Conservation (phyloP, 2,329 filamentous ascomycete species). For the Fusarium floridanum region DNA sequence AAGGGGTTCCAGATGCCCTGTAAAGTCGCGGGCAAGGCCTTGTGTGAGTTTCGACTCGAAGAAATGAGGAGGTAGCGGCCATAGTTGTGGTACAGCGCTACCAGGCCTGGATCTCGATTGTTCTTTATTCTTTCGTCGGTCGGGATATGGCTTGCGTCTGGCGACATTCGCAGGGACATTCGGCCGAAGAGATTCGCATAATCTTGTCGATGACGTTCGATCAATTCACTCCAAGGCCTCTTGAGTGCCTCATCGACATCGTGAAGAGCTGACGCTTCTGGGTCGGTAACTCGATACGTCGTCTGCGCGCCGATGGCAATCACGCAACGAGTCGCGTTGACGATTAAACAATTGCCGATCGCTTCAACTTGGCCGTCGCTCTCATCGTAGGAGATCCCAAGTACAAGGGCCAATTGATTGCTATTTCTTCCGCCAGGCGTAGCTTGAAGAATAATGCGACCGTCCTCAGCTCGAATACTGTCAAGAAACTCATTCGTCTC, state of each 20-base stretch:
- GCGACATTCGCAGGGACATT: conserved; percentile 37
- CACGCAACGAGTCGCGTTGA: conserved; percentile 23
- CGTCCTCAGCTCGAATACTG: conserved; percentile 34
- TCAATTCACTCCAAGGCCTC: conserved; percentile 25
- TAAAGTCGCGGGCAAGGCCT: conserved; percentile 49
- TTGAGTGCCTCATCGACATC: conserved; percentile 43
- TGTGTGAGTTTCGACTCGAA: conserved; percentile 35
- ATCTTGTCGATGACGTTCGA: conserved; percentile 36
- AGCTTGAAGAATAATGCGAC: conserved; percentile 32
- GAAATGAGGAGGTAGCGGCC: conserved; percentile 51
- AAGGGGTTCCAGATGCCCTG: conserved; percentile 55
- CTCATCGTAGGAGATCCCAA: conserved; percentile 19
- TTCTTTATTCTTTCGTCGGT: conserved; percentile 35
- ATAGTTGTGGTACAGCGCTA: conserved; percentile 49
- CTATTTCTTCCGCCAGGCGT: conserved; percentile 40
- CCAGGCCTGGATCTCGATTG: conserved; percentile 44
- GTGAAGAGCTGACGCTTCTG: conserved; percentile 31
- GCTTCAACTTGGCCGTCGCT: conserved; percentile 20
- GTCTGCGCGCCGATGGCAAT: conserved; percentile 42
- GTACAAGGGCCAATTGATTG: conserved; percentile 32
- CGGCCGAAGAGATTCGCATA: conserved; percentile 31
- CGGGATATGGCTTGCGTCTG: conserved; percentile 35
- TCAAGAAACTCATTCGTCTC: conserved; percentile 46
- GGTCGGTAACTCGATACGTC: conserved; percentile 37
- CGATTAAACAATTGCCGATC: conserved; percentile 31